A percentile compares a stretch with the other conserved stretches of the same genome.
Evolutionary conservation across 2,329 filamentous ascomycete species (phyloP).

Genomic region (Aureobasidium sp.): DNA sequence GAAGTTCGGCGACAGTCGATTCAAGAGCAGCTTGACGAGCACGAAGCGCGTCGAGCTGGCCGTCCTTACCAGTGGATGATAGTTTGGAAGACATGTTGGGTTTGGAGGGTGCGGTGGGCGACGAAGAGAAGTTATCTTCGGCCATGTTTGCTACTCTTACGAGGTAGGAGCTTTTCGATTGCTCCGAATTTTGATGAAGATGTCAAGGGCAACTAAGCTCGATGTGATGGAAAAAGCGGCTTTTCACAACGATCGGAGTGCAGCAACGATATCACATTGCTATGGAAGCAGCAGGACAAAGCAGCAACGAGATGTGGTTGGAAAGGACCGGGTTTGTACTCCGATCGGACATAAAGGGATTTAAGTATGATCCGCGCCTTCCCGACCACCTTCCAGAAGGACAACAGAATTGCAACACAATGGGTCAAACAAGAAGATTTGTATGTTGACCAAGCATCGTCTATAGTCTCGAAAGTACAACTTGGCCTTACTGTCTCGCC

Average conservation of each 20-base stretch:
- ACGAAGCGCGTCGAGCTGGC: constrained; percentile 19
- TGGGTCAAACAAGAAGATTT: too few relatives aligned
- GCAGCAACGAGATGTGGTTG: background rate
- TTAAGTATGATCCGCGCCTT: background rate
- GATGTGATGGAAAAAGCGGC: background rate
- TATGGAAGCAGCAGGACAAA: background rate
- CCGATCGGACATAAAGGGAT: background rate
- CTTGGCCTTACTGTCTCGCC: background rate
- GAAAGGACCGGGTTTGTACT: background rate
- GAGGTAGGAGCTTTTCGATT: background rate
- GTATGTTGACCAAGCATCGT: background rate
- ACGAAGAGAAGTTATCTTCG: background rate
- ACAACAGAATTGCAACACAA: background rate
- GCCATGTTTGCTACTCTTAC: constrained; percentile 8
- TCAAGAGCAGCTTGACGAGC: constrained; percentile 36
- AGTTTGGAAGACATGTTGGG: background rate
- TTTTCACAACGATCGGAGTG: background rate
- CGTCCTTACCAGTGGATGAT: constrained; percentile 2
- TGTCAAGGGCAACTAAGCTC: background rate
- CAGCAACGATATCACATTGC: background rate
- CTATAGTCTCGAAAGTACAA: background rate
- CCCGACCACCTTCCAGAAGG: background rate
- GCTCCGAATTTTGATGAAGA: background rate
- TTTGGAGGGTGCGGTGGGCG: background rate
- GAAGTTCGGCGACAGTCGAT: constrained; percentile 41